Percentiles rank a stretch among this genome's conserved stretches.
phyloP scores from a whole-genome alignment of 1,139 yeast species.

The Suhomyces atakaporum region DNA sequence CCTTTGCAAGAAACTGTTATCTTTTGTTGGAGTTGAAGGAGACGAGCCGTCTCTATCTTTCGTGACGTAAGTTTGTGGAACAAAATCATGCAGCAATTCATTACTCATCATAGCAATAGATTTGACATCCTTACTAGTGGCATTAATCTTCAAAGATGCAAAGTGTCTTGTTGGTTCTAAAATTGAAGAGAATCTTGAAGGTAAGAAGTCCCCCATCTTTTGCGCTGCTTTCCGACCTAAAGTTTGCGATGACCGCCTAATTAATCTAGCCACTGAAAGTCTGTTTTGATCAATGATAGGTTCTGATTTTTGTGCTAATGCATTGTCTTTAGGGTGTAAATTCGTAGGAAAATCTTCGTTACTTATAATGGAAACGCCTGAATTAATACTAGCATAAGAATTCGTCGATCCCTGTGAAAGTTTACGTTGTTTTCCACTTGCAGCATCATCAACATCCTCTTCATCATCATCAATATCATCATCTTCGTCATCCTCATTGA shows the following conservation, averaged over 20 bases:
- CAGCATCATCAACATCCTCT: constrained; percentile 29
- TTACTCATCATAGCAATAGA: constrained; percentile 60
- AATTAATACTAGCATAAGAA: constrained; percentile 39
- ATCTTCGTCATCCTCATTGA: constrained; percentile 25
- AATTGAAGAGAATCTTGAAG: constrained; percentile 80
- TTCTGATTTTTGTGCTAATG: constrained; percentile 35
- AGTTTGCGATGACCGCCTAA: constrained; percentile 58
- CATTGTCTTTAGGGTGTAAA: constrained; percentile 5
- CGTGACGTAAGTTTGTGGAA: constrained; percentile 36
- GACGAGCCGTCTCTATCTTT: constrained; percentile 18
- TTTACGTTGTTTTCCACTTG: constrained; percentile 36
- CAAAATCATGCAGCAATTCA: constrained; percentile 41
- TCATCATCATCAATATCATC: constrained; percentile 31
- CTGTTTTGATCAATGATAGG: constrained; percentile 73
- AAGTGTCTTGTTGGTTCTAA: constrained; percentile 92
- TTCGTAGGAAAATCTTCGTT: constrained; percentile 27
- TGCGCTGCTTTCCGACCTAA: constrained; percentile 80
- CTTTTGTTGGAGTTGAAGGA: constrained; percentile 14
- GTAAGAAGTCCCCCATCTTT: constrained; percentile 84
- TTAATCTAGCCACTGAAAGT: constrained; percentile 69
- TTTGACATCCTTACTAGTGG: constrained; percentile 58
- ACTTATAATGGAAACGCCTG: constrained; percentile 27
- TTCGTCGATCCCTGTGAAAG: constrained; percentile 44
- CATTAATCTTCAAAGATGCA: constrained; percentile 86
- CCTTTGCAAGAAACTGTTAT: constrained; percentile 10